phyloP scores from a whole-genome alignment of 805 yeast species.

The Candida tibetensis region DNA sequence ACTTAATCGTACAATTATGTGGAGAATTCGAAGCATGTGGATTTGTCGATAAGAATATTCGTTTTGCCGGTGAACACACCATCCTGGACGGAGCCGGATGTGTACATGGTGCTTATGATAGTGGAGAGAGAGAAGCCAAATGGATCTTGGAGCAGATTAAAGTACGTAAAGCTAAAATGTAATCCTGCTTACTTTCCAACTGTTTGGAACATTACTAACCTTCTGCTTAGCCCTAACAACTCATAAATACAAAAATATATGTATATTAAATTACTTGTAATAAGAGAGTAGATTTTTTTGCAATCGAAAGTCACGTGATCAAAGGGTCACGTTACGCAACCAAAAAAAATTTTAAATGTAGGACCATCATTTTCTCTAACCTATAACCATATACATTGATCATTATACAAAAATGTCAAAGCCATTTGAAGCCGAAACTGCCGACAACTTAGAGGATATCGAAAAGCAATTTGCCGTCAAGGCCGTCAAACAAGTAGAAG shows the following conservation, averaged over 20 bases:
- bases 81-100: conserved; percentile 86
- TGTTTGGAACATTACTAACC: neutral
- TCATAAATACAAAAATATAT: no score
- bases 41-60: conserved; percentile 51
- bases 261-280: no score
- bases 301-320: neutral
- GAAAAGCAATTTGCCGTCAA: conserved; percentile 97
- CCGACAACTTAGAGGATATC: conserved; percentile 92
- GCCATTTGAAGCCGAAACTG: conserved; percentile 77
- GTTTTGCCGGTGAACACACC: conserved; percentile 94
- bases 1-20: conserved; percentile 56
- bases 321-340: neutral
- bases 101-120: conserved; percentile 85
- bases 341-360: neutral
- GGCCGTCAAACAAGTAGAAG: conserved; percentile 93
- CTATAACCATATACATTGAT: no score
- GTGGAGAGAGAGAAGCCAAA: conserved; percentile 60
- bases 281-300: no score
- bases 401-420: conserved; percentile 31
- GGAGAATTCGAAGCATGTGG: conserved; percentile 36
- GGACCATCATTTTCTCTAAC: no score
- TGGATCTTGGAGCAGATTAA: conserved; percentile 25
- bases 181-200: neutral
- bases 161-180: no score
- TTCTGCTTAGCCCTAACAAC: no score